Evolutionary conservation across 2,329 filamentous ascomycete species (phyloP).

Genomic region (Colletotrichum viniferum): DNA sequence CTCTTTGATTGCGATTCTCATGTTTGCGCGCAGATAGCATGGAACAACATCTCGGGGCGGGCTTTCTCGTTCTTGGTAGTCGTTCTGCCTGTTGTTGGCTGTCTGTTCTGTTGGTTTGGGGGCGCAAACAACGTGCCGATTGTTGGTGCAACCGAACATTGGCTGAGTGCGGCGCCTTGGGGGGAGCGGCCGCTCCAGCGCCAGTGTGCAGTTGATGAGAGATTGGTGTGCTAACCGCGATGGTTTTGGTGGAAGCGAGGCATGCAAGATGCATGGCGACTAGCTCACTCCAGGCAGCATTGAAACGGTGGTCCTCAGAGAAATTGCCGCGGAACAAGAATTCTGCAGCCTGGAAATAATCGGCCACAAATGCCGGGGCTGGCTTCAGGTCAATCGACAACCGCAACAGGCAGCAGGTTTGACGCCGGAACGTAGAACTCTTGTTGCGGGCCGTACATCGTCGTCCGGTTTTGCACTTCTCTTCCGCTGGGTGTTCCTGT

Average conservation of each 20-base stretch:
- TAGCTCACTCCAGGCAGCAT: neutral
- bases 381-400: neutral
- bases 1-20: neutral
- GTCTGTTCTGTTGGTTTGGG: neutral
- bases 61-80: neutral
- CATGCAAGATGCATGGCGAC: neutral
- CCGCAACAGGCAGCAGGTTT: constrained; percentile 9
- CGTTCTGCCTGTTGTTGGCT: neutral
- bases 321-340: neutral
- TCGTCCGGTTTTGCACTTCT: neutral
- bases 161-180: neutral
- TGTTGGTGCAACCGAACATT: neutral
- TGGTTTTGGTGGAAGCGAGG: neutral
- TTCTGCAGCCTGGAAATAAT: neutral
- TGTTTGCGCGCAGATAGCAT: neutral
- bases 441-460: neutral
- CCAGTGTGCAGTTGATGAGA: neutral
- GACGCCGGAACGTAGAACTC: neutral
- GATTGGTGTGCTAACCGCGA: neutral
- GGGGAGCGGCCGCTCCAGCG: neutral
- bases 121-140: neutral
- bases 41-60: neutral
- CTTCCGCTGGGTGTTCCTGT: neutral
- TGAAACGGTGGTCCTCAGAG: neutral
- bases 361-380: neutral